Evolutionary conservation across 2,329 filamentous ascomycete genomes (phyloP), one percentile per base, ranked within the genome.

Genomic region (Nothophaeocryptopus gaeumannii): DNA sequence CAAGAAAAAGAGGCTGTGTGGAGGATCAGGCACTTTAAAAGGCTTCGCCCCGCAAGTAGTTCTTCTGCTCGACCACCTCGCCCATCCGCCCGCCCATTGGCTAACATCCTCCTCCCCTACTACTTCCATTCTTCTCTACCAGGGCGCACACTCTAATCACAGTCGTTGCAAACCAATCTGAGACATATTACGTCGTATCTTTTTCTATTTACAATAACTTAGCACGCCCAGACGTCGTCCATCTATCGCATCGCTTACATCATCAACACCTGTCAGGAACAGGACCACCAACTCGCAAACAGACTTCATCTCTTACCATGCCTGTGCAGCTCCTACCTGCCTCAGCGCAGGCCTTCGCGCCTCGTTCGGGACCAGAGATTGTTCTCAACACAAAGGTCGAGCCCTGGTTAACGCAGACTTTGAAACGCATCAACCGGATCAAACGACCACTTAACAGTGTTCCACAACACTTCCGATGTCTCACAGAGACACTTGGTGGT

Each of bases 391-490:
- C 86, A 69, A 95, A 93, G 77, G 84, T 95, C 66, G 91, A 96
- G 75, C 88, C 90, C 53, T 99, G 93, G 93, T 81, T 97, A 72
- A 99, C 93, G 32, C 88, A 91, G 68, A 96, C 91, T 9, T 79
- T 99, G 65, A 97, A 97, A 81, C 85, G 93, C 71, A 90, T 96
- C 76, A 97, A 96, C 79, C 83, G 88, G 62, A 84, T 96, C 65
- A 99, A 97, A 82, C 88, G 93, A 63, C 92, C 93, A 54, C 82
- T 97, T 72, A 99, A 99, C 81, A 96, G 88, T 71, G 88, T 96
- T 41, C 85, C 89, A 50, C 93, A 99, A 72, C 93, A 97, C 75
- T 90, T 91, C 63, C 83, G 89, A 78, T 97, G 92, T 74, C 81
- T 99, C 64, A 95, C 91, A 50, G 93, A 97, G 77, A 95, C 88